Evolutionary conservation across 345 rosid species (phyloP).

Genomic region (Stellera chamaejasme): DNA sequence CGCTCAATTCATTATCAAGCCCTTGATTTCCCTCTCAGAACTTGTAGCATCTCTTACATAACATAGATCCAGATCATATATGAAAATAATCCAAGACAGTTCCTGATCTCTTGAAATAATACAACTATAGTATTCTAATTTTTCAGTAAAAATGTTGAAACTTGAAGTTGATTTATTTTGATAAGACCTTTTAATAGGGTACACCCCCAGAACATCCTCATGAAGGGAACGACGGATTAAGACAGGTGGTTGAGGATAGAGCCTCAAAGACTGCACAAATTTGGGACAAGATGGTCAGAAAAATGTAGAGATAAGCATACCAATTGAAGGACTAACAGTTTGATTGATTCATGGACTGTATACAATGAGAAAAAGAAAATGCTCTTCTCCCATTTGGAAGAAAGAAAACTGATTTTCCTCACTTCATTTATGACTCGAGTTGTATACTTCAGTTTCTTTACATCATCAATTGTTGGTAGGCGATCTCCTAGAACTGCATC

Average conservation of each 20-base stretch:
- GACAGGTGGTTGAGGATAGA: constrained; percentile 97
- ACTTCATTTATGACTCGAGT: constrained; percentile 93
- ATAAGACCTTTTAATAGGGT: constrained; percentile 66
- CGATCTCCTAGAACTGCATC: constrained; percentile 88
- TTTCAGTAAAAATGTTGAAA: not conserved
- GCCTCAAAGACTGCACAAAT: constrained; percentile 70
- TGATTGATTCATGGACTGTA: constrained; percentile 2
- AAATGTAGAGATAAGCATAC: too few species aligned
- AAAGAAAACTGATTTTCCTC: constrained; percentile 11
- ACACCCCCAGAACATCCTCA: constrained; percentile 65
- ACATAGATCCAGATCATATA: not conserved
- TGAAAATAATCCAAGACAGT: not conserved
- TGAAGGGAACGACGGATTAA: constrained; percentile 80
- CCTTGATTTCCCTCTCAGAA: too few species aligned
- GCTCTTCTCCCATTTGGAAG: too few species aligned
- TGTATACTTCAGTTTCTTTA: constrained; percentile 88
- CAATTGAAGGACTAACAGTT: constrained; percentile 1
- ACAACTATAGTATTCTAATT: not conserved
- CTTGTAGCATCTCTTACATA: too few species aligned
- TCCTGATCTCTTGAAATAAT: not conserved
- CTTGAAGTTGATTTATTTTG: not conserved
- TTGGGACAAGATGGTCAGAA: constrained; percentile 10
- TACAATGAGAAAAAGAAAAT: not conserved
- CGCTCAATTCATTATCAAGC: too few species aligned
- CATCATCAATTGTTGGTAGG: constrained; percentile 68